Percentiles rank a stretch among this genome's conserved stretches.
Evolutionary conservation across 106 monocot species (phyloP).

Genomic region (Triglochin maritima): DNA sequence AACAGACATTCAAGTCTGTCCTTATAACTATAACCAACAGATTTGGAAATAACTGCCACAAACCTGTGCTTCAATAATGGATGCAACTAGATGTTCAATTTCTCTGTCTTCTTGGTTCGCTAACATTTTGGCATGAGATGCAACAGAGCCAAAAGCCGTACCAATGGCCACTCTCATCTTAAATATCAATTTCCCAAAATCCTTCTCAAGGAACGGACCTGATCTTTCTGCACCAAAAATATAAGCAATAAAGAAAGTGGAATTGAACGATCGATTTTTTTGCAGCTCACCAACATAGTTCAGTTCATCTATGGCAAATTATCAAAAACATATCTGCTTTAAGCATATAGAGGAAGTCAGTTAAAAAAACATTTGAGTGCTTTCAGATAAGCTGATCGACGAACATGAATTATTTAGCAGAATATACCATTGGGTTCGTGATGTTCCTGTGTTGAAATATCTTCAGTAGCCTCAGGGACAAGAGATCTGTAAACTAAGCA

Average conservation of each 20-base stretch:
- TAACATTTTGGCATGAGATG: conserved; percentile 75
- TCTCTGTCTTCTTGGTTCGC: conserved; percentile 83
- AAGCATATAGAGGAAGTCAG: too few relatives aligned
- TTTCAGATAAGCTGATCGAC: too few relatives aligned
- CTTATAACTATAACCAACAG: too few relatives aligned
- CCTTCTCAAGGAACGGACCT: conserved; percentile 28
- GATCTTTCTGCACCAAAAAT: neutral
- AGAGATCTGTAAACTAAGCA: neutral
- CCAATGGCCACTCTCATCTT: conserved; percentile 58
- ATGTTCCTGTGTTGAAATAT: neutral
- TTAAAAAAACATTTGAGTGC: too few relatives aligned
- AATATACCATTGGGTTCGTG: too few relatives aligned
- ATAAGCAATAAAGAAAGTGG: neutral
- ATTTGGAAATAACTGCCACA: neutral
- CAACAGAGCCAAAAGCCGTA: conserved; percentile 57
- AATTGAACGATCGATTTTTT: neutral
- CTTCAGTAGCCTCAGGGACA: neutral
- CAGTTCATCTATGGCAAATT: neutral
- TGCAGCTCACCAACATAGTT: too few relatives aligned
- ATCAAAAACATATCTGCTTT: too few relatives aligned
- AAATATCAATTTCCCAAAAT: conserved; percentile 38
- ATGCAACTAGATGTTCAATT: conserved; percentile 65
- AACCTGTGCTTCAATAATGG: conserved; percentile 72
- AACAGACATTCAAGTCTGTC: too few relatives aligned
- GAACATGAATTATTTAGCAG: too few relatives aligned